phyloP scores from a whole-genome alignment of 495 filamentous ascomycete genomes.

The Wilcoxina mikolae region DNA sequence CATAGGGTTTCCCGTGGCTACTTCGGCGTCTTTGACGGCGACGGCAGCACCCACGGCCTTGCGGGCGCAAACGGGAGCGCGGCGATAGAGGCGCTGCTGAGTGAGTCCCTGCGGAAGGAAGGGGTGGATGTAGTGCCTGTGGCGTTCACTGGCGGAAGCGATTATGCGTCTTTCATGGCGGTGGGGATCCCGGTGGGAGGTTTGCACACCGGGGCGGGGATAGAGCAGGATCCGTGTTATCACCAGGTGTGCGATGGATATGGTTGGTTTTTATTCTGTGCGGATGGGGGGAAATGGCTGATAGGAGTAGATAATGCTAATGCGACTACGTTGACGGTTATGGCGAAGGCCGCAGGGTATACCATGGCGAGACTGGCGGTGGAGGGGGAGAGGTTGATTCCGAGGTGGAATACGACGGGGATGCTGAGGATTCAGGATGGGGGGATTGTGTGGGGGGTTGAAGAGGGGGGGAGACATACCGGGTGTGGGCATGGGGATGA shows the following conservation, averaged over 20 bases:
- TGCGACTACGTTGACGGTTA: slow-evolving; percentile 30
- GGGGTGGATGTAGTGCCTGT: slow-evolving; percentile 27
- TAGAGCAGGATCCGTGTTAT: slow-evolving; percentile 34
- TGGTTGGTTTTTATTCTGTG: too few relatives aligned
- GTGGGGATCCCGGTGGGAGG: slow-evolving; percentile 31
- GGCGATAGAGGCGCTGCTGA: slow-evolving; percentile 30
- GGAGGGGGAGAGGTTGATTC: slow-evolving; percentile 31
- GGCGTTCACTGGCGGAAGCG: slow-evolving; percentile 31
- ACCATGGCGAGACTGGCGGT: slow-evolving; percentile 31
- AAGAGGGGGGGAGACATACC: slow-evolving; percentile 12
- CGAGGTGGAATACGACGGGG: slow-evolving; percentile 20
- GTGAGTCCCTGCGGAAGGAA: slow-evolving; percentile 29
- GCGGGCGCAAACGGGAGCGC: slow-evolving; percentile 27
- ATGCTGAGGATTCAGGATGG: not conserved
- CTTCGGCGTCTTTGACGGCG: slow-evolving; percentile 32
- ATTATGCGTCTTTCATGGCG: slow-evolving; percentile 34
- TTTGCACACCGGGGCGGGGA: slow-evolving; percentile 34
- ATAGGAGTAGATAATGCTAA: too few relatives aligned
- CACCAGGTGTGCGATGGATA: slow-evolving; percentile 34
- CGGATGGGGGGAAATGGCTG: too few relatives aligned
- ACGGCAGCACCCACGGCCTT: slow-evolving; percentile 29
- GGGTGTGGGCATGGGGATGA: slow-evolving; percentile 6
- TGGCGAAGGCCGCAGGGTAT: slow-evolving; percentile 34
- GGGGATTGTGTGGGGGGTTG: slow-evolving; percentile 11
- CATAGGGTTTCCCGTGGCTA: slow-evolving; percentile 27